Evolutionary conservation across 345 rosid species (phyloP).

Genomic region (Syzygium oleosum): DNA sequence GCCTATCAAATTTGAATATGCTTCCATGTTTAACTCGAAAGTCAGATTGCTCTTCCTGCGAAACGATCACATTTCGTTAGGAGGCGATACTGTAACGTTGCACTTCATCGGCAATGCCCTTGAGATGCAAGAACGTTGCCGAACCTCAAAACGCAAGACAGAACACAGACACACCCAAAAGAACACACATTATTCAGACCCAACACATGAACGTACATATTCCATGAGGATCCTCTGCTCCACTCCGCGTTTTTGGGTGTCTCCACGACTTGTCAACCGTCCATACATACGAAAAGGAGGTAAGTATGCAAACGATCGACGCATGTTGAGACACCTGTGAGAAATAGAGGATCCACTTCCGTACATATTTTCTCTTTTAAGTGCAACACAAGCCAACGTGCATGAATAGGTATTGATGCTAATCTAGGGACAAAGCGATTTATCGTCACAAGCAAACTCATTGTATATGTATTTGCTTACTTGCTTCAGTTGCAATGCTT

Average conservation of each 20-base stretch:
- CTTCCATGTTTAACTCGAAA: neutral
- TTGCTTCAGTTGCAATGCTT: neutral
- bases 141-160: neutral
- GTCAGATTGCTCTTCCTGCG: neutral
- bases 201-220: neutral
- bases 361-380: neutral
- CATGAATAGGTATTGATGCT: neutral
- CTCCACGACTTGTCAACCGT: neutral
- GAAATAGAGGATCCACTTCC: neutral
- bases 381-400: neutral
- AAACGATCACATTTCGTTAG: neutral
- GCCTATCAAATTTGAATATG: neutral
- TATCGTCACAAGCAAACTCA: neutral
- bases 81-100: neutral
- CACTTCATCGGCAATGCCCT: neutral
- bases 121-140: neutral
- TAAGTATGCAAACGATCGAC: neutral
- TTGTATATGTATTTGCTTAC: neutral
- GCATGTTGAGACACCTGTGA: neutral
- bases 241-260: neutral
- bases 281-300: neutral
- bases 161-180: neutral
- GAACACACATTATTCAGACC: neutral
- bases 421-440: neutral
- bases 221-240: neutral